phyloP scores from a whole-genome alignment of 2,329 filamentous ascomycete genomes.

The Monilinia polystroma region DNA sequence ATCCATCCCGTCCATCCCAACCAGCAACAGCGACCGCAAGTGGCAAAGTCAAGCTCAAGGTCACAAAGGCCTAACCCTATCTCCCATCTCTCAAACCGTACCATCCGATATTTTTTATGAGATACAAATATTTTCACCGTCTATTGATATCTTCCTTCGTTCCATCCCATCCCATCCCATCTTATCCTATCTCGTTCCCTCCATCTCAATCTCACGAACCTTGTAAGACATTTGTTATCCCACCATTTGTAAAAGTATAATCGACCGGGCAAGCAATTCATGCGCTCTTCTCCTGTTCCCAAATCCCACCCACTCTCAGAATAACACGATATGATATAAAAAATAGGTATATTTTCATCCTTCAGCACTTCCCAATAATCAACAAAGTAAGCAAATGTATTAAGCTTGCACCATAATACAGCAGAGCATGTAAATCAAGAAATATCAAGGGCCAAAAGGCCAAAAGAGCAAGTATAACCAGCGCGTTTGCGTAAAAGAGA shows the following conservation, averaged over 20 bases:
- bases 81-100: background rate
- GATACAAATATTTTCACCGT: slow-evolving; percentile 8
- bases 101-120: background rate
- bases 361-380: background rate
- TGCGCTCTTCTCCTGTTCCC: background rate
- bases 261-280: background rate
- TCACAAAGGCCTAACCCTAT: background rate
- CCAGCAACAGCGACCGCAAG: background rate
- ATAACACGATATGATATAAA: slow-evolving; percentile 11
- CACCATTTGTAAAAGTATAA: slow-evolving; percentile 17
- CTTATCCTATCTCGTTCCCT: background rate
- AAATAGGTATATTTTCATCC: slow-evolving; percentile 3
- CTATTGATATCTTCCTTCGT: slow-evolving; percentile 8
- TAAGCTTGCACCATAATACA: slow-evolving; percentile 15
- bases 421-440: background rate
- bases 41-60: background rate
- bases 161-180: background rate
- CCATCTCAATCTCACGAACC: background rate
- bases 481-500: slow-evolving; percentile 18
- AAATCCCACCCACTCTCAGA: background rate
- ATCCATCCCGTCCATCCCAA: background rate
- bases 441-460: slow-evolving; percentile 18
- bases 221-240: background rate
- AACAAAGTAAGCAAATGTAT: slow-evolving; percentile 3
- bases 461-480: slow-evolving; percentile 14